These are phyloP conservation scores for Castanea sativa DNA, from an alignment of 306 rosid genomes.

Conservation along the genomic window DNA sequence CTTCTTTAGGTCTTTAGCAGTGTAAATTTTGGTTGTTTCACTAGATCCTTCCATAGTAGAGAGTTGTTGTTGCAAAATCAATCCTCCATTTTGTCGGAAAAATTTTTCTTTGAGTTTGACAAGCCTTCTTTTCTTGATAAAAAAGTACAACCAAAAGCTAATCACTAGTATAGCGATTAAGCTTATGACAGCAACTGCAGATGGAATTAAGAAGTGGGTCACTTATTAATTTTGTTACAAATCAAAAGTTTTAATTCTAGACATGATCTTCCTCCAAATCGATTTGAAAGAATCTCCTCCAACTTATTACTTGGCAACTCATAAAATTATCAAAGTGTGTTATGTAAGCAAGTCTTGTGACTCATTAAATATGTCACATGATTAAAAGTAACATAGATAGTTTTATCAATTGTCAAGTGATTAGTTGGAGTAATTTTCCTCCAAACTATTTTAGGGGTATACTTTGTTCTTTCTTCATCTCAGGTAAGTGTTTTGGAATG, in stretches of 20 bases:
- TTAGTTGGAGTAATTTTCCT: too few relatives aligned
- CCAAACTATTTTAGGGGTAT: too few relatives aligned
- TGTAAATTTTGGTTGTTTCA: not conserved
- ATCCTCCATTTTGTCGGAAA: slow-evolving; percentile 8
- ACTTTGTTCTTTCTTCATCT: not conserved
- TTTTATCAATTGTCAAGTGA: too few relatives aligned
- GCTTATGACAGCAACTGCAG: not conserved
- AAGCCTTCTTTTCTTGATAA: not conserved
- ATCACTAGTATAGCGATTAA: not conserved
- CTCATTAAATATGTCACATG: too few relatives aligned
- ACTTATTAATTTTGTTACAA: not conserved
- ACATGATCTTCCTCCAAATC: too few relatives aligned
- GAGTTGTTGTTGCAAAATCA: not conserved
- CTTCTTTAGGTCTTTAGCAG: not conserved
- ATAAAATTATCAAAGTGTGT: too few relatives aligned
- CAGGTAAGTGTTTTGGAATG: too few relatives aligned
- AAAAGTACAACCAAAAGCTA: not conserved
- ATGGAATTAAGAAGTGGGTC: not conserved
- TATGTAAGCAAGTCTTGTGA: too few relatives aligned
- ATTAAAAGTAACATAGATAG: too few relatives aligned
- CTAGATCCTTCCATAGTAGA: not conserved
- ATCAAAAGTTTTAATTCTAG: not conserved
- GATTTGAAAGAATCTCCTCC: too few relatives aligned
- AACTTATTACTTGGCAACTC: too few relatives aligned
- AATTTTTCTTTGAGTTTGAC: not conserved